Percentiles rank a stretch among this genome's conserved stretches.
phyloP scores from a whole-genome alignment of 345 rosid genomes.

The Eucalyptus tenuipes region DNA sequence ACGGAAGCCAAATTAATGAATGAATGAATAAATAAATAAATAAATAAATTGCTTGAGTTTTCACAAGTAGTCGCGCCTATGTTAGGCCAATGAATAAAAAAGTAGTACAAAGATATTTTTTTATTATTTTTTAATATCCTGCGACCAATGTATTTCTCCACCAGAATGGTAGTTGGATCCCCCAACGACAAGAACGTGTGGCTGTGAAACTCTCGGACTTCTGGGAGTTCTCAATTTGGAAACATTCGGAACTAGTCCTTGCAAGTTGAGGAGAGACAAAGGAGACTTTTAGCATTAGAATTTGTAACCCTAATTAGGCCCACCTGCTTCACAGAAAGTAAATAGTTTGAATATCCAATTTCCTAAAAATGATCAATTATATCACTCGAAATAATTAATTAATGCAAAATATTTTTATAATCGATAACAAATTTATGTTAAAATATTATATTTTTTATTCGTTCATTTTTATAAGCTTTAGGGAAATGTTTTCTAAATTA shows the following conservation, averaged over 20 bases:
- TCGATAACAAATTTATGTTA: not conserved
- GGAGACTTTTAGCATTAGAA: not conserved
- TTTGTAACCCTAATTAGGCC: not conserved
- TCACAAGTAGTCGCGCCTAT: not conserved
- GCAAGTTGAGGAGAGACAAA: not conserved
- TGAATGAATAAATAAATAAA: not conserved
- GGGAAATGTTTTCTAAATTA: not conserved
- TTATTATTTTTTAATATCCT: not conserved
- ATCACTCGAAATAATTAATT: too few relatives aligned
- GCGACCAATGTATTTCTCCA: not conserved
- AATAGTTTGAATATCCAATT: too few relatives aligned
- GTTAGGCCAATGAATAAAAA: not conserved
- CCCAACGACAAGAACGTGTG: not conserved
- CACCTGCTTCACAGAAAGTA: too few relatives aligned
- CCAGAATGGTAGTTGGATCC: not conserved
- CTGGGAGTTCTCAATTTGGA: not conserved
- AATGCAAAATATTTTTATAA: too few relatives aligned
- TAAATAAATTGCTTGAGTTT: not conserved
- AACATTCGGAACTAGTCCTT: not conserved
- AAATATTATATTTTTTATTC: too few relatives aligned
- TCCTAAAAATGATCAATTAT: too few relatives aligned
- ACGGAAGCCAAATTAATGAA: not conserved
- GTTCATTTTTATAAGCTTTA: not conserved
- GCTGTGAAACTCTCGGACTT: not conserved
- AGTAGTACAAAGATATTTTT: not conserved